Conservation (phyloP, 106 monocot species). For the Vanilla planifolia region DNA sequence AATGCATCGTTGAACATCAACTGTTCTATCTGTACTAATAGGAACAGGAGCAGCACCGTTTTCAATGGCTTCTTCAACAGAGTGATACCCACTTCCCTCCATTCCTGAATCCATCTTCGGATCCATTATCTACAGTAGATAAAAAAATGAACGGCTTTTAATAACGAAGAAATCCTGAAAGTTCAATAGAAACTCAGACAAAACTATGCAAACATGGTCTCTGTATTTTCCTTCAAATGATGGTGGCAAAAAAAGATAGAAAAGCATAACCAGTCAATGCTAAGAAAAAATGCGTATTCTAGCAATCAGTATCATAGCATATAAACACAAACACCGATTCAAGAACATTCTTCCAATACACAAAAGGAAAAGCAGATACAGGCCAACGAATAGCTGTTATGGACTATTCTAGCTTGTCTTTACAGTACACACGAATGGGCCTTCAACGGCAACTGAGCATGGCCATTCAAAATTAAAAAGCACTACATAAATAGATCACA, state of each 20-base stretch:
- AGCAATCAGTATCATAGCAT: not conserved
- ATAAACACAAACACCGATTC: not conserved
- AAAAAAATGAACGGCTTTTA: not conserved
- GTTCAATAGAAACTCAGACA: too few species aligned
- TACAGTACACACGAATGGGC: too few species aligned
- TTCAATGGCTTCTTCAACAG: constrained; percentile 95
- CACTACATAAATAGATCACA: too few species aligned
- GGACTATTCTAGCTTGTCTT: too few species aligned
- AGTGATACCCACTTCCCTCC: constrained; percentile 57
- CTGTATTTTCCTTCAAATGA: not conserved
- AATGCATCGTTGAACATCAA: constrained; percentile 73
- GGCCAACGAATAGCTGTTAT: too few species aligned
- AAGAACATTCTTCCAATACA: too few species aligned
- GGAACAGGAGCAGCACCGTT: constrained; percentile 85
- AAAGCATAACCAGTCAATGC: not conserved
- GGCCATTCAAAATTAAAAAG: too few species aligned
- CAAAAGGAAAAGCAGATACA: too few species aligned
- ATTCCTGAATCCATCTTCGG: constrained; percentile 99
- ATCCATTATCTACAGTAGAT: constrained; percentile 84
- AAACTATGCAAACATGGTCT: not conserved
- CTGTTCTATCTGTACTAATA: constrained; percentile 65
- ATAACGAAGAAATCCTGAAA: too few species aligned
- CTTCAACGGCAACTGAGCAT: too few species aligned
- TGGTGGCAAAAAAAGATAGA: not conserved
- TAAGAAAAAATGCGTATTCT: not conserved